phyloP scores from a whole-genome alignment of 768 basidiomycete species.

The Boletus rubropictus region DNA sequence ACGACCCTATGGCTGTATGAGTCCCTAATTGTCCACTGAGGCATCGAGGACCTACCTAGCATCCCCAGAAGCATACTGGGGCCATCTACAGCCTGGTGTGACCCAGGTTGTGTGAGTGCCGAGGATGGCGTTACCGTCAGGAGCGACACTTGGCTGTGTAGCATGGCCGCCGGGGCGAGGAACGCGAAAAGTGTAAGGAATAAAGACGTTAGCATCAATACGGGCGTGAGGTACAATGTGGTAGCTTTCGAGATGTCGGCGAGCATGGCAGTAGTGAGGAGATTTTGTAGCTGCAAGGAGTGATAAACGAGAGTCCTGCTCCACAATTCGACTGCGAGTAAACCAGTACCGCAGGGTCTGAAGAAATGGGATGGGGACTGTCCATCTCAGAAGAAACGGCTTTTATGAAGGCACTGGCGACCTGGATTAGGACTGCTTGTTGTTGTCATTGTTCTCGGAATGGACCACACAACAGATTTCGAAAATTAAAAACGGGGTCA shows the following conservation, averaged over 20 bases:
- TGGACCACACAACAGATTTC: not conserved
- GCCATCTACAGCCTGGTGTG: constrained; percentile 46
- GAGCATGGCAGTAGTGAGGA: constrained; percentile 45
- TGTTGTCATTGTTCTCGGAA: constrained; percentile 19
- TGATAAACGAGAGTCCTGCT: constrained; percentile 19
- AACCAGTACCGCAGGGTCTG: constrained; percentile 18
- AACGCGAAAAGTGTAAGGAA: constrained; percentile 63
- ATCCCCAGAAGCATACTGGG: constrained; percentile 63
- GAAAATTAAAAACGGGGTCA: too few relatives aligned
- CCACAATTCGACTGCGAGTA: constrained; percentile 15
- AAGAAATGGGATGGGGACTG: not conserved
- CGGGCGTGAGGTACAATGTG: constrained; percentile 61
- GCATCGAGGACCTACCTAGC: constrained; percentile 43
- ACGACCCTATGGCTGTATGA: constrained; percentile 50
- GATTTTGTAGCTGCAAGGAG: not conserved
- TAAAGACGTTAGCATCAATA: constrained; percentile 60
- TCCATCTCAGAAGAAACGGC: constrained; percentile 1
- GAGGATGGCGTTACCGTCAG: constrained; percentile 58
- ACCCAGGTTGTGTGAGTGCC: constrained; percentile 32
- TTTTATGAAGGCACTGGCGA: constrained; percentile 14
- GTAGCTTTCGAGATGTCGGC: constrained; percentile 62
- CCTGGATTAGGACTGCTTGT: constrained; percentile 9
- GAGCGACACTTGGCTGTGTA: constrained; percentile 59
- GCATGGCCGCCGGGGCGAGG: constrained; percentile 57
- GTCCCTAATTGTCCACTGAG: not conserved